Percentiles rank a stretch among this genome's conserved stretches.
Conservation (phyloP, 768 basidiomycete species). For the Sutorius australiensis region DNA sequence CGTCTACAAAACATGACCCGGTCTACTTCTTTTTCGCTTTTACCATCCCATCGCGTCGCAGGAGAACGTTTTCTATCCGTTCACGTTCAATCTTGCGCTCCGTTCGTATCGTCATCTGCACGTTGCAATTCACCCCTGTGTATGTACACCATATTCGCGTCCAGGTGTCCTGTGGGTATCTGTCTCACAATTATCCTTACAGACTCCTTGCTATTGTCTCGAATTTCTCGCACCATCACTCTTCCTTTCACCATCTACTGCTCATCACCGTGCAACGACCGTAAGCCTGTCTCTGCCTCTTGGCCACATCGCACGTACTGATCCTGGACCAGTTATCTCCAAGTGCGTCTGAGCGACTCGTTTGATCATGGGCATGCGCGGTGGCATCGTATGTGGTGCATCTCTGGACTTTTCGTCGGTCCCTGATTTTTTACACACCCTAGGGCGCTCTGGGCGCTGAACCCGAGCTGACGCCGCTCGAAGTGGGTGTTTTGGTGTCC, state of each 20-base stretch:
- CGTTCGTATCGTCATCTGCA: not conserved
- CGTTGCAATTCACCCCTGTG: not conserved
- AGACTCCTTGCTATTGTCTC: not conserved
- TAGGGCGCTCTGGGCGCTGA: slow-evolving; percentile 8
- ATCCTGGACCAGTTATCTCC: slow-evolving; percentile 2
- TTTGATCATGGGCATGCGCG: not conserved
- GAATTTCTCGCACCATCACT: not conserved
- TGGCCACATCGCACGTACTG: not conserved
- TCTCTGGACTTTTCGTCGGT: not conserved
- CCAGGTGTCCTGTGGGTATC: not conserved
- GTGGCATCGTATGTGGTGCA: slow-evolving; percentile 9
- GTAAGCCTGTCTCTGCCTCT: slow-evolving; percentile 1
- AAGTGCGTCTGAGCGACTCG: not conserved
- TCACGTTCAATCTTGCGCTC: not conserved
- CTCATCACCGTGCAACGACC: not conserved
- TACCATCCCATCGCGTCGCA: not conserved
- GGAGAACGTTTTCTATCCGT: too few species aligned
- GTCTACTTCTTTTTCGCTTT: not conserved
- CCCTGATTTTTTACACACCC: not conserved
- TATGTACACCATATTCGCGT: not conserved
- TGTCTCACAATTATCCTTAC: not conserved
- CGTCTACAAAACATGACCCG: slow-evolving; percentile 15
- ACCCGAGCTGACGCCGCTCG: slow-evolving; percentile 16
- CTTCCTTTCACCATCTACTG: not conserved
- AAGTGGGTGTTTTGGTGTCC: slow-evolving; percentile 20